Base-by-base conservation (phyloP, 73 alveolate genomes). In the Effrenium voratum region DNA sequence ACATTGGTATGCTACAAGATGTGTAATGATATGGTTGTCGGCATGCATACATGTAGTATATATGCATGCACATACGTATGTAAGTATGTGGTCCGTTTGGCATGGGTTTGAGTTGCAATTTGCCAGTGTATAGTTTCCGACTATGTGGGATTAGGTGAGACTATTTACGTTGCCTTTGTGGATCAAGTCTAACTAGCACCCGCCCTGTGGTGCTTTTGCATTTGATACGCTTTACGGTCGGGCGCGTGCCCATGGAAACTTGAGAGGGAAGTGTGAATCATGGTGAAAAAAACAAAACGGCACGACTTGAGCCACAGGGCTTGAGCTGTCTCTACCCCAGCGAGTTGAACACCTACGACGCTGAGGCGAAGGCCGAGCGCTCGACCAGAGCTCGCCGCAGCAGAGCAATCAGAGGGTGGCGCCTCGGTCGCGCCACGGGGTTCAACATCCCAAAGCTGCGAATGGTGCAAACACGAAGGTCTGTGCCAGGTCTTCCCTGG, bases 381-480 rank as follows among this genome's bases (percentile, higher is more conserved):
- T 44, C n/a, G 32, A 36, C 82, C 82, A 44, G 38, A 70, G 82
- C 47, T 12, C 80, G 26, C 36, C 97, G 97, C 46, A 90, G 63
- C 97, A 90, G 45, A 5, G 86, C 26, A 3, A 36, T 57, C 76
- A 90, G 43, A 16, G 97, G 97, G 28, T 90, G 97, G 34, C 68
- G 97, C 97, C 97, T 87, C 1, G 16, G 46, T 44, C 82, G 32
- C 28, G 72, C 32, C 19, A 24, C 34, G 72, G 28, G 72, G 72
- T n/a, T n/a, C n/a, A n/a, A n/a, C n/a, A n/a, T n/a, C n/a, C n/a
- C n/a, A n/a, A n/a, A n/a, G n/a, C n/a, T n/a, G n/a, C n/a, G n/a
- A n/a, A n/a, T n/a, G n/a, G n/a, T n/a, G n/a, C n/a, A n/a, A n/a
- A n/a, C n/a, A n/a, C n/a, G n/a, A n/a, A n/a, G n/a, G n/a, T n/a